Evolutionary conservation across 2,329 filamentous ascomycete genomes (phyloP), one percentile per base, ranked within the genome.

Genomic region (Pleoardoris graminearum): DNA sequence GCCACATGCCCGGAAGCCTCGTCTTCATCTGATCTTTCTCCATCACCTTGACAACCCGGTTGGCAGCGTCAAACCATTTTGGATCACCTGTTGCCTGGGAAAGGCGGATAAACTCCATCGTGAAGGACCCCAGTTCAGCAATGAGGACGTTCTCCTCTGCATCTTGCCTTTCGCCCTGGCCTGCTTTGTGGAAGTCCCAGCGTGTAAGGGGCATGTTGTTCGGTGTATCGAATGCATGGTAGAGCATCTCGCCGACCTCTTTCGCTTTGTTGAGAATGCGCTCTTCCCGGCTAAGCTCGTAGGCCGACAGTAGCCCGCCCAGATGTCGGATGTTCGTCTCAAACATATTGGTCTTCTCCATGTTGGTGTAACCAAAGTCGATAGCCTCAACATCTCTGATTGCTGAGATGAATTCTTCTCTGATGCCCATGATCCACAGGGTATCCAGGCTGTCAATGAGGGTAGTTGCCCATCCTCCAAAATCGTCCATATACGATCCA

Each of bases 181-280:
- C 65, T 14, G 72, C 74, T 11, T 69, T 65, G 44, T 71, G 66
- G 22, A 75, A 71, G 16, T 75, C 67, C 77, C 77, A 79, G 48
- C 77, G 65, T 0, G 76, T 78, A 42, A 78, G 71, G 4, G 93
- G 92, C 90, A 97, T 95, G 62, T 91, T 85, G 71, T 97, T 97
- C 0, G 92, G 92, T 0, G 93, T 97, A 73, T 96, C 91, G 65
- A 96, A 96, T 3, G 88, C 83, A 48, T 87, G 85, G 77, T 92
- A 91, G 27, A 96, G 77, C 54, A 96, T 82, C 63, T 93, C 88
- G 33, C 85, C 91, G 22, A 94, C 82, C 73, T 93, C 87, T 30
- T 87, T 80, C 1, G 91, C 89, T 74, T 95, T 94, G 48, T 86
- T 83, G 27, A 95, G 79, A 10, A 96, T 79, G 21, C 88, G 78